Conservation (phyloP, 208 protist species). For the Vickermania spadyakhi region DNA sequence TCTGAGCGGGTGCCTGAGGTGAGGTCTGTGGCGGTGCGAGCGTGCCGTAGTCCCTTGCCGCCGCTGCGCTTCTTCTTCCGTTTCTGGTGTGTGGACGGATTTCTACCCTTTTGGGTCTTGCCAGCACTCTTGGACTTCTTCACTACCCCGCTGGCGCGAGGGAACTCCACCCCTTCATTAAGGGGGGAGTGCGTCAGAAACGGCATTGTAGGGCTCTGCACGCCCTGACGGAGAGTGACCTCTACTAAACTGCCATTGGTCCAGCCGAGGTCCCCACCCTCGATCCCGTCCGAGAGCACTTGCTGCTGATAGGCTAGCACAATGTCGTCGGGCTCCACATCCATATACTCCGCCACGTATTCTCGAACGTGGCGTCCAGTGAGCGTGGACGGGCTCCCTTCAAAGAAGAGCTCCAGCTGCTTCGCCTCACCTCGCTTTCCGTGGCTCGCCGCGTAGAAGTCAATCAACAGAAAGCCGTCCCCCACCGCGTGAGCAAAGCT, state of each 20-base stretch:
- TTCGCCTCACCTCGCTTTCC: not conserved
- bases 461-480: slow-evolving; percentile 15
- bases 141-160: not conserved
- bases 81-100: too few relatives aligned
- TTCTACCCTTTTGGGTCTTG: too few relatives aligned
- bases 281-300: not conserved
- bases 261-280: slow-evolving; percentile 6
- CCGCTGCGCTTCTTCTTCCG: too few relatives aligned
- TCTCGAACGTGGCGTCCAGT: slow-evolving; percentile 10
- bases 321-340: slow-evolving; percentile 8
- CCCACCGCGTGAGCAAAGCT: slow-evolving; percentile 9
- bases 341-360: slow-evolving; percentile 9
- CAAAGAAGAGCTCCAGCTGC: slow-evolving; percentile 23
- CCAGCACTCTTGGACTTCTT: not conserved
- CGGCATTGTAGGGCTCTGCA: not conserved
- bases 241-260: slow-evolving; percentile 5
- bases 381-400: slow-evolving; percentile 3
- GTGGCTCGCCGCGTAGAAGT: slow-evolving; percentile 9
- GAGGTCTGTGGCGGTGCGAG: too few relatives aligned
- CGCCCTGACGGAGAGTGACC: not conserved
- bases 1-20: too few relatives aligned
- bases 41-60: too few relatives aligned
- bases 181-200: not conserved
- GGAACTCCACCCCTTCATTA: not conserved
- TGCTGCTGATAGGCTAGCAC: not conserved